A percentile compares a stretch with the other conserved stretches of the same genome.
phyloP scores from a whole-genome alignment of 1,284 basidiomycete genomes.

The Mycena citricolor region DNA sequence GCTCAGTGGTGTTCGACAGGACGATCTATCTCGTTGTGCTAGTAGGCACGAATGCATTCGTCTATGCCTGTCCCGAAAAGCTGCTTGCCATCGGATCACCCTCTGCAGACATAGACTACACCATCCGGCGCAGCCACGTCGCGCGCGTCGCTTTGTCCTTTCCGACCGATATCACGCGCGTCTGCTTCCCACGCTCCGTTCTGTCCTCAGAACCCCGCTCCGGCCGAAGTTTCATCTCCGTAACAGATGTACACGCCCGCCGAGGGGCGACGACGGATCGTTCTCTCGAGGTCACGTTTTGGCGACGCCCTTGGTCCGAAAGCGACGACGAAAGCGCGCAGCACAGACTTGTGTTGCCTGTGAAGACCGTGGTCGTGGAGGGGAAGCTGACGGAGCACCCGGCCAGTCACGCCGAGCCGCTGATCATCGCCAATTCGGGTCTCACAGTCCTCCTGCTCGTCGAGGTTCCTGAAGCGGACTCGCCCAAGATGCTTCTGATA shows the following conservation, averaged over 20 bases:
- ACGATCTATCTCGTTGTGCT: conserved; percentile 10
- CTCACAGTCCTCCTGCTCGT: conserved; percentile 13
- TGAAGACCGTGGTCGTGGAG: conserved; percentile 8
- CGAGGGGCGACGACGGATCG: not conserved
- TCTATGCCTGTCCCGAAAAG: conserved; percentile 16
- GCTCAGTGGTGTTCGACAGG: conserved; percentile 8
- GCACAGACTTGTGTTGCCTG: conserved; percentile 3
- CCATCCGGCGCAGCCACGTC: conserved; percentile 18
- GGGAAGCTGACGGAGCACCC: conserved; percentile 6
- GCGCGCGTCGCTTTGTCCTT: conserved; percentile 16
- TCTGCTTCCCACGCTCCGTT: conserved; percentile 5
- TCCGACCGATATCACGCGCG: not conserved
- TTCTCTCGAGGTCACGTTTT: conserved; percentile 20
- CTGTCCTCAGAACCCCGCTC: conserved; percentile 14
- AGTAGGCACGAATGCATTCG: conserved; percentile 3
- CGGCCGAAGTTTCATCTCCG: conserved; percentile 17
- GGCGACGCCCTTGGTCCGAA: conserved; percentile 13
- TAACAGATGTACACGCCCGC: too few relatives aligned
- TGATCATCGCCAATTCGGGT: conserved; percentile 17
- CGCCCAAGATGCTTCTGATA: conserved; percentile 15
- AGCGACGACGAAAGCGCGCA: conserved; percentile 2
- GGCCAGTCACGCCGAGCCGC: conserved; percentile 7
- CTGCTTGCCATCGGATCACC: conserved; percentile 6
- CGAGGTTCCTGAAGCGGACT: not conserved
- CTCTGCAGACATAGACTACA: conserved; percentile 7